Conservation (phyloP, 73 alveolate species). For the Blepharisma japonicum region DNA sequence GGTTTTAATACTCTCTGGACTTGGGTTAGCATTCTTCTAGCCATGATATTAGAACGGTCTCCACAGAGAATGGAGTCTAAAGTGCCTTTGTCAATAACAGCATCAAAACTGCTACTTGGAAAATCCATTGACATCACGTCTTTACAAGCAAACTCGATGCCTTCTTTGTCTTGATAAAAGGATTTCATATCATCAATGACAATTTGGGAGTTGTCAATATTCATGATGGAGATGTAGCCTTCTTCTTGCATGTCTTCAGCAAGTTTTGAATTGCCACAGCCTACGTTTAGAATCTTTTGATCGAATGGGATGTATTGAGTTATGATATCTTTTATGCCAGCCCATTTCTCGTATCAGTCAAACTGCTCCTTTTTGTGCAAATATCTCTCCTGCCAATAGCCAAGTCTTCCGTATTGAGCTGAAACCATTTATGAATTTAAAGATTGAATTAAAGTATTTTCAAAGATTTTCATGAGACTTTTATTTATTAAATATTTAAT, state of each 20-base stretch:
- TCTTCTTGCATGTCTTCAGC: conserved; percentile 93
- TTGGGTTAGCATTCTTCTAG: conserved; percentile 57
- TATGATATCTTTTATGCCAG: conserved; percentile 59
- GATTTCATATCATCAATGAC: conserved; percentile 84
- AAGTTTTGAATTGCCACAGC: conserved; percentile 93
- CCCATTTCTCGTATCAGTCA: conserved; percentile 55
- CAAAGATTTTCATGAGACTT: too few species aligned
- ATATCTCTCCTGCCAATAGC: conserved; percentile 66
- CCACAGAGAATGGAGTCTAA: conserved; percentile 94
- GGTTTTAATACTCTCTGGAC: conserved; percentile 87
- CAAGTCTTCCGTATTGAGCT: conserved; percentile 70
- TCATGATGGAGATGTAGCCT: conserved; percentile 77
- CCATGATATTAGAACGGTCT: conserved; percentile 51
- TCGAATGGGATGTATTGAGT: conserved; percentile 50
- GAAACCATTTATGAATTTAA: conserved; percentile 13
- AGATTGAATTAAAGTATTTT: too few species aligned
- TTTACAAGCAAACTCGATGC: conserved; percentile 68
- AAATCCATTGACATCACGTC: conserved; percentile 85
- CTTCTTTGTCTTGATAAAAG: conserved; percentile 83
- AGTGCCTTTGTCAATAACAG: conserved; percentile 92
- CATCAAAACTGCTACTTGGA: conserved; percentile 86
- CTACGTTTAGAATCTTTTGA: conserved; percentile 73
- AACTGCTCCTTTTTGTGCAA: conserved; percentile 43
- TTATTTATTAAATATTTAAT: too few species aligned
- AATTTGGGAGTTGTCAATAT: conserved; percentile 87